Base-by-base conservation (phyloP, 768 basidiomycete genomes). In the Tulasnella sp. region DNA sequence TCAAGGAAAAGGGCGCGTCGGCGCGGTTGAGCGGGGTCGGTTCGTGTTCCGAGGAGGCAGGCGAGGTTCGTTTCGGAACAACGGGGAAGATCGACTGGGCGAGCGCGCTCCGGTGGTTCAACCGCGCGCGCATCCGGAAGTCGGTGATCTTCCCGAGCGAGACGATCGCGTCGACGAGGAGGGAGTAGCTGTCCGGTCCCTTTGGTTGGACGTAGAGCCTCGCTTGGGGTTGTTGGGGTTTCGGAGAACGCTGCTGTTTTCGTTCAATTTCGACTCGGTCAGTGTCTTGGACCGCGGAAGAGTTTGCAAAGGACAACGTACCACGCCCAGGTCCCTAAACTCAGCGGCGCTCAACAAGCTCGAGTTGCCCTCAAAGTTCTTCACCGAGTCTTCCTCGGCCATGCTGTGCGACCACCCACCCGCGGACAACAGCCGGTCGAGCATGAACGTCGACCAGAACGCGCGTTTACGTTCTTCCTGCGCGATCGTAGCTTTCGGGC, bases 401-500 rank as follows among this genome's bases (percentile, higher is more conserved):
- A 72, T 62, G 16, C 26, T 22, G 29, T 72, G 71, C 2, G 59
- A 36, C 36, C 71, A 62, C 14, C 71, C 71, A 22, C 71, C 71
- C 1, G 35, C 37, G 3, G 71, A 72, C 5, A 72, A 5, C 19
- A 72, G 62, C 3, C 71, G 71, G 41, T 72, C 71, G n/a, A 72
- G 62, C 32, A 72, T 64, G 62, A 72, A 72, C 37, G 62, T 63
- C 19, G 63, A 63, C 71, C 71, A 72, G 34, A 72, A 63, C 29
- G 71, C 62, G 5, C 71, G 62, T 39, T 63, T 63, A 1, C 71
- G 71, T 22, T 72, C 71, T 62, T 62, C 71, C 26, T 62, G 36
- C 1, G 37, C 32, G 14, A 65, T 47, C 71, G 62, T 40, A 14
- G 65, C 71, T n/a, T 34, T 63, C 1, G 37, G 32, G 9, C 22